A percentile compares a stretch with the other conserved stretches of the same genome.
These are phyloP conservation scores for Talaromyces adpressus DNA, from an alignment of 495 filamentous ascomycete genomes.

Conservation along the genomic window DNA sequence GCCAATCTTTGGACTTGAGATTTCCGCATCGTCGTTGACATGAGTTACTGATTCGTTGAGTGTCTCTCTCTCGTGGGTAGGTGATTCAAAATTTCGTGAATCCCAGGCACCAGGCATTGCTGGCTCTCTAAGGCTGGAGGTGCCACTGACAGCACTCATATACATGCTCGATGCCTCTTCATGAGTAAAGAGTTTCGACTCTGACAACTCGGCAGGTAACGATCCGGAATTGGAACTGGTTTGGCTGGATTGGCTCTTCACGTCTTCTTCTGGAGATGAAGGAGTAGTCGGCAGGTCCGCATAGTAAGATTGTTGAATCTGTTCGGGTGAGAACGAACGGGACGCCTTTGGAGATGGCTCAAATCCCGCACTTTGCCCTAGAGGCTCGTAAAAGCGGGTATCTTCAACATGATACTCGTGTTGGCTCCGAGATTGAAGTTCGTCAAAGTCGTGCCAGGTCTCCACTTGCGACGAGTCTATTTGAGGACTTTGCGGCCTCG, in stretches of 20 bases:
- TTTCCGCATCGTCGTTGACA: slow-evolving; percentile 12
- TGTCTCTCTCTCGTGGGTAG: not conserved
- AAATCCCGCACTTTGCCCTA: not conserved
- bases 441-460: slow-evolving; percentile 9
- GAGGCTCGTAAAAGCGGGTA: not conserved
- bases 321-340: not conserved
- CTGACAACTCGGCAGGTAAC: slow-evolving; percentile 45
- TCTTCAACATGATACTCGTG: not conserved
- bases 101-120: slow-evolving; percentile 59
- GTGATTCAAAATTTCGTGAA: slow-evolving; percentile 20
- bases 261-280: not conserved
- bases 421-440: not conserved
- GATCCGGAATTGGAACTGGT: slow-evolving; percentile 10
- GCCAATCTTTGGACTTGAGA: slow-evolving; percentile 25
- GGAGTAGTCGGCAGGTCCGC: not conserved
- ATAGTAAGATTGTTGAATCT: not conserved
- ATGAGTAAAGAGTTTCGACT: slow-evolving; percentile 79
- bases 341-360: not conserved
- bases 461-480: not conserved
- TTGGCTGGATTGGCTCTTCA: not conserved
- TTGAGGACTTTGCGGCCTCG: slow-evolving; percentile 11
- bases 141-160: slow-evolving; percentile 64
- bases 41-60: not conserved
- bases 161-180: slow-evolving; percentile 97
- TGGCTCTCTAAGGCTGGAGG: slow-evolving; percentile 28